These are phyloP conservation scores for Agrocybe pediades DNA, from an alignment of 768 basidiomycete genomes.

Conservation along the genomic window DNA sequence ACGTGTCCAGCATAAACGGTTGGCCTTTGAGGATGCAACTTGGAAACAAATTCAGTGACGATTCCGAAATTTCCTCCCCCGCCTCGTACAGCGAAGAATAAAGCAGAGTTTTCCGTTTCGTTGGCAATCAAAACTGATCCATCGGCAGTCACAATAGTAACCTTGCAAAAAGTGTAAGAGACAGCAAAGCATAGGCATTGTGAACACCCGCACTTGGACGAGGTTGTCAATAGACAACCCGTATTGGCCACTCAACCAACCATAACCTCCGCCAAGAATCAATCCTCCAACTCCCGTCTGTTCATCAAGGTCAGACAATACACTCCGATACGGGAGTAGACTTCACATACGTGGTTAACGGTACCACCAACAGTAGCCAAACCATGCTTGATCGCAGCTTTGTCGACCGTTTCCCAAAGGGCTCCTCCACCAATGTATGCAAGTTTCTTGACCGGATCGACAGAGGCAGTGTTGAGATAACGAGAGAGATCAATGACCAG, in stretches of 20 bases:
- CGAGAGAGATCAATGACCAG: slow-evolving; percentile 52
- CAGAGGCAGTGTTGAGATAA: slow-evolving; percentile 35
- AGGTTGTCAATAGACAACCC: slow-evolving; percentile 55
- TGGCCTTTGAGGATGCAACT: slow-evolving; percentile 49
- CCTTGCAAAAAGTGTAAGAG: slow-evolving; percentile 25
- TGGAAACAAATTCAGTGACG: slow-evolving; percentile 51
- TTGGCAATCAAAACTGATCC: slow-evolving; percentile 39
- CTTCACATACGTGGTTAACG: slow-evolving; percentile 47
- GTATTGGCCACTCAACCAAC: slow-evolving; percentile 46
- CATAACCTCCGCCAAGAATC: slow-evolving; percentile 55
- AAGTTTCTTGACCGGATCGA: slow-evolving; percentile 39
- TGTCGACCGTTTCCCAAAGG: slow-evolving; percentile 47
- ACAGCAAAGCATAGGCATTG: background rate
- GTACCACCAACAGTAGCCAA: slow-evolving; percentile 48
- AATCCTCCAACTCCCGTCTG: slow-evolving; percentile 56
- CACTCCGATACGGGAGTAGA: background rate
- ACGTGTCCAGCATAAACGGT: slow-evolving; percentile 48
- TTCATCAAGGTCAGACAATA: background rate
- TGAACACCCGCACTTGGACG: slow-evolving; percentile 24
- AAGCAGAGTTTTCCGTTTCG: slow-evolving; percentile 40
- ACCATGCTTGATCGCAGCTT: slow-evolving; percentile 42
- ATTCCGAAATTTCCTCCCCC: slow-evolving; percentile 59
- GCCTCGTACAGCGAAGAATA: slow-evolving; percentile 58
- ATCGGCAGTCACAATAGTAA: slow-evolving; percentile 45
- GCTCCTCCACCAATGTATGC: slow-evolving; percentile 50